Percentiles rank a stretch among this genome's conserved stretches.
Evolutionary conservation across 306 rosid species (phyloP).

Genomic region (Notholithocarpus densiflorus): DNA sequence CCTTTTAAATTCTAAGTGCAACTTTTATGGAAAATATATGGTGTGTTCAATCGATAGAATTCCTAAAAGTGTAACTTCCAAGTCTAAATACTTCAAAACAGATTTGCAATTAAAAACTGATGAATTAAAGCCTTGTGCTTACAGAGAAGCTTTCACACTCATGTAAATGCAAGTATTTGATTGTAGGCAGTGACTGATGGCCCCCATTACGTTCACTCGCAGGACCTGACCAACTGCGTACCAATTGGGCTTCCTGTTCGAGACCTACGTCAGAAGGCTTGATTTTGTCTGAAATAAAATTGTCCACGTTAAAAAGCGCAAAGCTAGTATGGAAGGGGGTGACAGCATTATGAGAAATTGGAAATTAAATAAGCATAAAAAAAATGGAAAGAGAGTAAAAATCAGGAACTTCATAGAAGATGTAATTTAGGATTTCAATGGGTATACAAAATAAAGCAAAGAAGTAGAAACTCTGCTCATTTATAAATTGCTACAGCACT

Average conservation of each 20-base stretch:
- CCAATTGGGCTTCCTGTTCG: slow-evolving; percentile 90
- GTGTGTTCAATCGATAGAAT: neutral
- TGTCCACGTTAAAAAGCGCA: slow-evolving; percentile 22
- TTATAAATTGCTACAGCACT: neutral
- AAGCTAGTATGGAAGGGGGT: slow-evolving; percentile 3
- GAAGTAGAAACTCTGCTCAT: neutral
- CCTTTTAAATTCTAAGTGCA: neutral
- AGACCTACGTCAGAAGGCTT: slow-evolving; percentile 96
- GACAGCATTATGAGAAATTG: slow-evolving; percentile 2
- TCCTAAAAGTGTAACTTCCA: slow-evolving; percentile 1
- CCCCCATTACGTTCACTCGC: slow-evolving; percentile 53
- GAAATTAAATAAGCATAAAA: neutral
- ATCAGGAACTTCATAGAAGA: neutral
- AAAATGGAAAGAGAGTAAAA: neutral
- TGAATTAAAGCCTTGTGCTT: slow-evolving; percentile 24
- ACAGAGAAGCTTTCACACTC: slow-evolving; percentile 84
- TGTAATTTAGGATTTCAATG: neutral
- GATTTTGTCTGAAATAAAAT: slow-evolving; percentile 70
- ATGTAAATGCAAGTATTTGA: slow-evolving; percentile 85
- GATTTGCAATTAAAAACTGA: neutral
- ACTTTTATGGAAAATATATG: slow-evolving; percentile 12
- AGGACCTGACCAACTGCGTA: slow-evolving; percentile 68
- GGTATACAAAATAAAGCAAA: neutral
- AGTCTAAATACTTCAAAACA: neutral
- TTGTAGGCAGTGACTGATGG: slow-evolving; percentile 64